Evolutionary conservation across 176 grass and related monocot species (phyloP).

Genomic region (Luzula sylvatica): DNA sequence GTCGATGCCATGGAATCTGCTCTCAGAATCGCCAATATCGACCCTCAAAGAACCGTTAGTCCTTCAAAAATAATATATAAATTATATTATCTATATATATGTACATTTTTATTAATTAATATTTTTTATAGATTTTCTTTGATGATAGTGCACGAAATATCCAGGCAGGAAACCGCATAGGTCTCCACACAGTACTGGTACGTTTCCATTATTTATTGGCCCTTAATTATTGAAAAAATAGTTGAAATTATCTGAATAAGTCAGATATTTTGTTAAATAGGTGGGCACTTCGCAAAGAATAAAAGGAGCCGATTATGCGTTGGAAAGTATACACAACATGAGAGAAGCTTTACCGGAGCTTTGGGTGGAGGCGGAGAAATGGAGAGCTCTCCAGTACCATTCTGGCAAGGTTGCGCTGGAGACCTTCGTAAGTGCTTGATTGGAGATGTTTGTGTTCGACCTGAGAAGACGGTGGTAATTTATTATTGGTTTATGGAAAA

Average conservation of each 20-base stretch:
- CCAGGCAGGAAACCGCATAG: conserved; percentile 50
- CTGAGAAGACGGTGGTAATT: not conserved
- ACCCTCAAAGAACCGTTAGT: conserved; percentile 64
- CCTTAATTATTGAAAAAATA: not conserved
- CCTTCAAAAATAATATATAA: not conserved
- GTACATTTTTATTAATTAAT: not conserved
- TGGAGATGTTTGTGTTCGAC: not conserved
- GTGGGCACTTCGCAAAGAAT: conserved; percentile 58
- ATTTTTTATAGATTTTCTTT: conserved; percentile 57
- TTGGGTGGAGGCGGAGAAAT: conserved; percentile 66
- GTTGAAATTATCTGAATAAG: not conserved
- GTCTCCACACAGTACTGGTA: conserved; percentile 64
- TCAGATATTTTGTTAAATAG: conserved; percentile 27
- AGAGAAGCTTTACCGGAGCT: conserved; percentile 79
- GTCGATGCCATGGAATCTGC: conserved; percentile 62
- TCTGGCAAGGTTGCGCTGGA: conserved; percentile 53
- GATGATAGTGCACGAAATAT: conserved; percentile 83
- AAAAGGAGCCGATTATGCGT: conserved; percentile 71
- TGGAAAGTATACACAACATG: conserved; percentile 81
- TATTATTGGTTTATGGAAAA: not conserved
- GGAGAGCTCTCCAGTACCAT: conserved; percentile 42
- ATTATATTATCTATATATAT: not conserved
- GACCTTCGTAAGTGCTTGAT: conserved; percentile 56
- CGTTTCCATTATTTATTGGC: not conserved
- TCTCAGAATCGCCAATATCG: conserved; percentile 51